These are phyloP conservation scores for Grosmannia clavigera DNA, from an alignment of 2,329 filamentous ascomycete species.

Conservation along the genomic window DNA sequence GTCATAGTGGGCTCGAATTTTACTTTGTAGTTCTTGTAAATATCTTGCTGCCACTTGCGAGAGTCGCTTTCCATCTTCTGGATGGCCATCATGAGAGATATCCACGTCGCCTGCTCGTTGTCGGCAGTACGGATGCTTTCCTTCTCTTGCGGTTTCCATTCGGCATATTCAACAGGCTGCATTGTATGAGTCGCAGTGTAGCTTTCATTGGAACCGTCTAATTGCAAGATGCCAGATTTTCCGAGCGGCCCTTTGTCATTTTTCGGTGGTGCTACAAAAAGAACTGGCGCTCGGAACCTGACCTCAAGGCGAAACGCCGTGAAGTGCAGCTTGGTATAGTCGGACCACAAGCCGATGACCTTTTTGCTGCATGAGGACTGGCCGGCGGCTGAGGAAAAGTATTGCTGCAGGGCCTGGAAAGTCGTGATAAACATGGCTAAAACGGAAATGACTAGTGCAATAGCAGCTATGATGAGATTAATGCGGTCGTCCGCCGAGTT, in stretches of 20 bases:
- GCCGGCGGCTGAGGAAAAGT: constrained; percentile 35
- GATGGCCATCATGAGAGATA: constrained; percentile 33
- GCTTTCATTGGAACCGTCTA: constrained; percentile 27
- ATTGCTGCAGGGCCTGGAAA: constrained; percentile 37
- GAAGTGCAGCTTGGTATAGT: constrained; percentile 24
- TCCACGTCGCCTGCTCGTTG: constrained; percentile 43
- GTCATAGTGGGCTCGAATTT: constrained; percentile 24
- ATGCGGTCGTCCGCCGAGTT: constrained; percentile 17
- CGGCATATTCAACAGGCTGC: constrained; percentile 8
- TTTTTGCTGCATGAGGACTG: constrained; percentile 33
- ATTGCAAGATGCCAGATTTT: constrained; percentile 14
- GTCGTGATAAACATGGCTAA: constrained; percentile 32
- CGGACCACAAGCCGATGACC: constrained; percentile 34
- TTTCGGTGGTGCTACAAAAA: constrained; percentile 31
- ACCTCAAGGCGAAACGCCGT: constrained; percentile 36
- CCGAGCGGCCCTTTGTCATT: constrained; percentile 25
- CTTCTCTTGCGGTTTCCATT: constrained; percentile 3
- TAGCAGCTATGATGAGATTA: constrained; percentile 22
- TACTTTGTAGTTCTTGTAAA: constrained; percentile 12
- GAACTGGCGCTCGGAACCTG: constrained; percentile 33
- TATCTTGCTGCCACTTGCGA: constrained; percentile 28
- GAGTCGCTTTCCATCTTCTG: constrained; percentile 38
- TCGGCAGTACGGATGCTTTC: constrained; percentile 37
- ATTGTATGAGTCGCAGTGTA: constrained; percentile 8
- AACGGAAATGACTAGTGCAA: constrained; percentile 33